A percentile compares a stretch with the other conserved stretches of the same genome.
Evolutionary conservation across 2,329 filamentous ascomycete species (phyloP).

Genomic region (Fusarium heterosporum): DNA sequence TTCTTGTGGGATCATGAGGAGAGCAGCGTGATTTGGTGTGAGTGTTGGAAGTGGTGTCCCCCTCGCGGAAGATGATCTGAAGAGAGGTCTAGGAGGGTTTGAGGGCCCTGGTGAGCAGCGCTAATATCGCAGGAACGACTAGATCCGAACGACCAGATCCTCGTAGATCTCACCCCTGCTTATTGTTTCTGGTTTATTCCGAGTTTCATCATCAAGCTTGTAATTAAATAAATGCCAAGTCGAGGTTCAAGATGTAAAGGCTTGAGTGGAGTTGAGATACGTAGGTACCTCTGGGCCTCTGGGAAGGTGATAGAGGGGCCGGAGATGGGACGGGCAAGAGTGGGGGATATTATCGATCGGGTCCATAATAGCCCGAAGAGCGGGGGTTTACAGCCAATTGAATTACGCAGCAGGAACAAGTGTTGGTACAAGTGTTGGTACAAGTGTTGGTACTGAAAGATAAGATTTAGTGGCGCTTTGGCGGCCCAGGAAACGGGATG

Average conservation of each 20-base stretch:
- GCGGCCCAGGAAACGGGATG: constrained; percentile 15
- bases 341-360: constrained; percentile 9
- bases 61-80: not conserved
- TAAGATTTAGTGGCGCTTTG: constrained; percentile 30
- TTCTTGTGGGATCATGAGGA: constrained; percentile 1
- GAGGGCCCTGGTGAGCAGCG: not conserved
- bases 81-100: not conserved
- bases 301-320: constrained; percentile 4
- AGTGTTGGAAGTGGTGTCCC: constrained; percentile 14
- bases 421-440: not conserved
- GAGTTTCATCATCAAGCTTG: not conserved
- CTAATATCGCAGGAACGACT: not conserved
- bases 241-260: constrained; percentile 12
- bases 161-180: not conserved
- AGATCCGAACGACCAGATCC: not conserved
- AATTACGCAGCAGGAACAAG: not conserved
- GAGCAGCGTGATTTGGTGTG: constrained; percentile 26
- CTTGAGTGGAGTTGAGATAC: constrained; percentile 5
- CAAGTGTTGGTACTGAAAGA: constrained; percentile 5
- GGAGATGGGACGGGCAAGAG: constrained; percentile 24
- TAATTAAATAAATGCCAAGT: constrained; percentile 9
- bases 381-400: not conserved
- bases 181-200: not conserved
- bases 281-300: too few species aligned
- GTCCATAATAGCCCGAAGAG: constrained; percentile 1